Percentiles rank a stretch among this genome's conserved stretches.
Conservation (phyloP, 805 yeast species). For the Lachancea thermotolerans region DNA sequence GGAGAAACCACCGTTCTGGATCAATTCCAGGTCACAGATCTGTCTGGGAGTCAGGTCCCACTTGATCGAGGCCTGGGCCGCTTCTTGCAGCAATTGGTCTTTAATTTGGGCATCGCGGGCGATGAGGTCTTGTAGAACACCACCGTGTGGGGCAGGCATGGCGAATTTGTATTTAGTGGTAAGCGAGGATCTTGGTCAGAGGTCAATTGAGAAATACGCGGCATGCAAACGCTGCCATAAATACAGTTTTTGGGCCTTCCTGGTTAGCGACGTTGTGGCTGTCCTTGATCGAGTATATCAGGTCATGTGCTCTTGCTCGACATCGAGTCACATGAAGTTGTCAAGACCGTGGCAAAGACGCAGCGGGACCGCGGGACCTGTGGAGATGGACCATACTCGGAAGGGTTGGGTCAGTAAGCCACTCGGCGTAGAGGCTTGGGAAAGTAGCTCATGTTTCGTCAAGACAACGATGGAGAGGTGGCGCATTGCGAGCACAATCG, state of each 20-base stretch:
- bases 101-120: slow-evolving; percentile 69
- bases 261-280: slow-evolving; percentile 2
- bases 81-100: slow-evolving; percentile 50
- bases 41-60: slow-evolving; percentile 70
- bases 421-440: too few species aligned
- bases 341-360: too few species aligned
- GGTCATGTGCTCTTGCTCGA: slow-evolving; percentile 4
- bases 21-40: slow-evolving; percentile 86
- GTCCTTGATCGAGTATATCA: background rate
- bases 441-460: too few species aligned
- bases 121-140: slow-evolving; percentile 75
- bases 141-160: slow-evolving; percentile 90
- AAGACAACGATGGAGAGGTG: too few species aligned
- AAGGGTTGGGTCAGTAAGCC: too few species aligned
- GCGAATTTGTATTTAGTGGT: background rate
- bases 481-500: too few species aligned
- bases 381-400: too few species aligned
- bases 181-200: background rate
- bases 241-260: too few species aligned
- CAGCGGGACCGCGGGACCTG: too few species aligned
- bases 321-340: background rate
- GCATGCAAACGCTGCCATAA: background rate
- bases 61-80: slow-evolving; percentile 38
- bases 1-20: slow-evolving; percentile 90
- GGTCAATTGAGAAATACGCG: background rate